A percentile compares a stretch with the other conserved stretches of the same genome.
Evolutionary conservation across 768 basidiomycete species (phyloP).

Genomic region (Daedaleopsis nitida): DNA sequence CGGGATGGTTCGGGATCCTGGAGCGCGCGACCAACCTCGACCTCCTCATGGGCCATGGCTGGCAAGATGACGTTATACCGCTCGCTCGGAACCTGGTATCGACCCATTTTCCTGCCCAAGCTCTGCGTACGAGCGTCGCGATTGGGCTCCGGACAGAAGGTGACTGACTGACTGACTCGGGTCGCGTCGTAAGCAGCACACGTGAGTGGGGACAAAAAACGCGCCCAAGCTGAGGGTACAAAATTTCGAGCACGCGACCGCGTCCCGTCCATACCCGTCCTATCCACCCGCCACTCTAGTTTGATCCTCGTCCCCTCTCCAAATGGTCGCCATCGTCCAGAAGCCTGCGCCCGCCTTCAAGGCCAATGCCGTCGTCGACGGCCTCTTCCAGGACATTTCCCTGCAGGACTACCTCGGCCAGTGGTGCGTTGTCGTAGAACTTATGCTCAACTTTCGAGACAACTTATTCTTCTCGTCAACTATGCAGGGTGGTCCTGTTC

Average conservation of each 20-base stretch:
- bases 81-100: too few species aligned
- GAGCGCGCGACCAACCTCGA: too few species aligned
- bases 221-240: neutral
- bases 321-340: constrained; percentile 52
- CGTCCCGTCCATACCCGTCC: neutral
- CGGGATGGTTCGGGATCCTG: too few species aligned
- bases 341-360: constrained; percentile 84
- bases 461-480: neutral
- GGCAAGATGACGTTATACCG: too few species aligned
- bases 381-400: constrained; percentile 78
- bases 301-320: neutral
- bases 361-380: constrained; percentile 72
- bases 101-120: too few species aligned
- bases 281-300: constrained; percentile 2
- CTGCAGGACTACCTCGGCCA: constrained; percentile 73
- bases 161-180: too few species aligned
- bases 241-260: neutral
- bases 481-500: constrained; percentile 81
- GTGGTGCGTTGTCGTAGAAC: constrained; percentile 56
- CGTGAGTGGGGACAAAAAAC: neutral
- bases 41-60: too few species aligned
- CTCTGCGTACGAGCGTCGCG: neutral
- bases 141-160: too few species aligned
- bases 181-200: neutral
- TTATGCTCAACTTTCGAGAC: constrained; percentile 4